A percentile compares a stretch with the other conserved stretches of the same genome.
phyloP scores from a whole-genome alignment of 106 monocot genomes.

The Dendrobium chrysotoxum region DNA sequence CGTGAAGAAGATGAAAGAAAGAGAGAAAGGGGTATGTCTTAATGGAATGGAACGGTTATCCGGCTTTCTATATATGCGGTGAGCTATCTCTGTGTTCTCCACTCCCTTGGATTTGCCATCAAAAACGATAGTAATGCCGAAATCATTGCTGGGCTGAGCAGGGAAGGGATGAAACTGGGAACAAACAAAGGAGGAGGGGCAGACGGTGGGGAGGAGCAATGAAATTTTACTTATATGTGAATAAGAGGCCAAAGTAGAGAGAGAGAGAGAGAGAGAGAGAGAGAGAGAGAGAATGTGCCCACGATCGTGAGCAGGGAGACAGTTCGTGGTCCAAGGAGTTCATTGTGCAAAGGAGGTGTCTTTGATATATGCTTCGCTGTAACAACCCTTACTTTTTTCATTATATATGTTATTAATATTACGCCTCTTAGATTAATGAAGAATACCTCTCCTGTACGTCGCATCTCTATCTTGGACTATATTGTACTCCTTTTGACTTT shows the following conservation, averaged over 20 bases:
- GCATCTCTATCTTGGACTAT: background rate
- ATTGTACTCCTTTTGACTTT: no score
- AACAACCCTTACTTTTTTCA: background rate
- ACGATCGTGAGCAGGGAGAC: background rate
- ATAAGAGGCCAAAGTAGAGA: background rate
- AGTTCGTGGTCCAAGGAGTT: slow-evolving; percentile 12
- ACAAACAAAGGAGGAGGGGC: background rate
- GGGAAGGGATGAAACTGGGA: background rate
- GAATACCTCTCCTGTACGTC: background rate
- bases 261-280: background rate
- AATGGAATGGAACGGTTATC: background rate
- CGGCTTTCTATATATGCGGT: background rate
- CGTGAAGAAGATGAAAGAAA: background rate
- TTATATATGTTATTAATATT: background rate
- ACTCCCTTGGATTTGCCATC: background rate
- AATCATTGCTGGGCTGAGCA: background rate
- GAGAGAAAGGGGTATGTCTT: background rate
- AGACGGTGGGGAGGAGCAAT: background rate
- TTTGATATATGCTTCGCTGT: slow-evolving; percentile 15
- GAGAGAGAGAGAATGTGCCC: background rate
- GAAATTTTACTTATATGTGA: background rate
- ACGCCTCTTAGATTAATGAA: background rate
- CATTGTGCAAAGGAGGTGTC: background rate
- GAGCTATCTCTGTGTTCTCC: slow-evolving; percentile 3
- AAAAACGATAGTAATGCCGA: background rate